A percentile compares a stretch with the other conserved stretches of the same genome.
These are phyloP conservation scores for Ogataea neopini DNA, from an alignment of 805 yeast species.

Conservation along the genomic window DNA sequence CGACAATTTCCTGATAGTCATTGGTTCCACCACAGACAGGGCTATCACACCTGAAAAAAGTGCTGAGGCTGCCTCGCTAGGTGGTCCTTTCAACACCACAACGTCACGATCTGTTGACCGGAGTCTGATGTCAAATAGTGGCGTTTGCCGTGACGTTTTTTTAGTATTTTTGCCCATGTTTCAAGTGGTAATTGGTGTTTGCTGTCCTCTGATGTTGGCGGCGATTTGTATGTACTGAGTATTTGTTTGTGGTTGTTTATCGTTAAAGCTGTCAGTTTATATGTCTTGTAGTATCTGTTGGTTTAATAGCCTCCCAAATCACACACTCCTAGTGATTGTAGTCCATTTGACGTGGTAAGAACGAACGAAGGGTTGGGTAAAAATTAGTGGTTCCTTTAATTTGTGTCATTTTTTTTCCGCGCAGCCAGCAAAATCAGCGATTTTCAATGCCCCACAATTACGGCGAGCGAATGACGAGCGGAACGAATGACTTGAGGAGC, in stretches of 20 bases:
- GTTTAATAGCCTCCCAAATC: background rate
- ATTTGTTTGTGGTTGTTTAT: background rate
- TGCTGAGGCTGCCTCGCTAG: slow-evolving; percentile 75
- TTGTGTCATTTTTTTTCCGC: slow-evolving; percentile 1
- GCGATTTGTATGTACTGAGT: background rate
- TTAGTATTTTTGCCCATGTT: slow-evolving; percentile 24
- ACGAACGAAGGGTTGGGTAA: background rate
- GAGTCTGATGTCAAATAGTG: slow-evolving; percentile 51
- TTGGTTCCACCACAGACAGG: slow-evolving; percentile 72
- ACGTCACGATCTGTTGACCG: slow-evolving; percentile 75
- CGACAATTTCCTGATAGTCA: slow-evolving; percentile 62
- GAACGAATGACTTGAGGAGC: background rate
- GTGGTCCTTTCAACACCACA: slow-evolving; percentile 74
- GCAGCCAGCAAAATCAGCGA: background rate
- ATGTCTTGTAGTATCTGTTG: background rate
- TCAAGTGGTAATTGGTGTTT: background rate
- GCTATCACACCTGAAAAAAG: slow-evolving; percentile 77
- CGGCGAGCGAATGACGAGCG: background rate
- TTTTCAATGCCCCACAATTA: background rate
- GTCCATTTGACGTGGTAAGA: background rate
- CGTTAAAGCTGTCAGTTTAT: too few relatives aligned
- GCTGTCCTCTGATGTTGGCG: background rate
- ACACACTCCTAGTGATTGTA: background rate
- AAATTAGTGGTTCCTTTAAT: background rate
- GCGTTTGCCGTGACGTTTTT: slow-evolving; percentile 31